Percentiles rank a stretch among this genome's conserved stretches.
These are phyloP conservation scores for Handroanthus guayacan DNA, from an alignment of 257 asterid genomes.

Conservation along the genomic window DNA sequence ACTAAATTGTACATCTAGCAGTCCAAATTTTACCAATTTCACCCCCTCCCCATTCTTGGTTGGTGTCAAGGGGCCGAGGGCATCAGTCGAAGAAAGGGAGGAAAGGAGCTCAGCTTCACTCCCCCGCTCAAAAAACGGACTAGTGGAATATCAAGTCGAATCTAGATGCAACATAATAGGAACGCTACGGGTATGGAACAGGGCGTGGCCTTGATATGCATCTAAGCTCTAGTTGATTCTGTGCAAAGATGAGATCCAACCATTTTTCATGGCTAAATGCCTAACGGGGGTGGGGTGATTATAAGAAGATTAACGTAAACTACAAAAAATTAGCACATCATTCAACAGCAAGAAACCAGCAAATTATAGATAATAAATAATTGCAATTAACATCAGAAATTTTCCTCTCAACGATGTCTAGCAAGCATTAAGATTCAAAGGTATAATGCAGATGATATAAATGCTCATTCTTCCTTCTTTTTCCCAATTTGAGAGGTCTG, in stretches of 20 bases:
- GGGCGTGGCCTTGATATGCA: background rate
- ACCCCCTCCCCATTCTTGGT: background rate
- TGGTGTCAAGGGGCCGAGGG: background rate
- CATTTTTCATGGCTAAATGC: background rate
- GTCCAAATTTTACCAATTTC: background rate
- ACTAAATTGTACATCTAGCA: background rate
- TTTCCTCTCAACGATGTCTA: slow-evolving; percentile 17
- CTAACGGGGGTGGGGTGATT: background rate
- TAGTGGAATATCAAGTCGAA: background rate
- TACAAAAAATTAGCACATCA: background rate
- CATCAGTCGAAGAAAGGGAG: background rate
- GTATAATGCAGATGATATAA: slow-evolving; percentile 12
- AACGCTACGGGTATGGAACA: slow-evolving; percentile 3
- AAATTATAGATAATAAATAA: background rate
- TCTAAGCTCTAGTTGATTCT: background rate
- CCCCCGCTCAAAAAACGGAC: background rate
- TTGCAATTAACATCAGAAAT: slow-evolving; percentile 13
- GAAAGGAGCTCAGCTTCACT: background rate
- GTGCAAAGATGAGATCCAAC: background rate
- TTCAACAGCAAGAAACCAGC: background rate
- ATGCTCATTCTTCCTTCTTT: slow-evolving; percentile 20
- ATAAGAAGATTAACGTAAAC: background rate
- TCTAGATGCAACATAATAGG: background rate
- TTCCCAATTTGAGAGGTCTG: slow-evolving; percentile 27
- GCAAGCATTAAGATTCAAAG: slow-evolving; percentile 21